Conservation (phyloP, 2,329 filamentous ascomycete species). For the Apiospora phragmitis region DNA sequence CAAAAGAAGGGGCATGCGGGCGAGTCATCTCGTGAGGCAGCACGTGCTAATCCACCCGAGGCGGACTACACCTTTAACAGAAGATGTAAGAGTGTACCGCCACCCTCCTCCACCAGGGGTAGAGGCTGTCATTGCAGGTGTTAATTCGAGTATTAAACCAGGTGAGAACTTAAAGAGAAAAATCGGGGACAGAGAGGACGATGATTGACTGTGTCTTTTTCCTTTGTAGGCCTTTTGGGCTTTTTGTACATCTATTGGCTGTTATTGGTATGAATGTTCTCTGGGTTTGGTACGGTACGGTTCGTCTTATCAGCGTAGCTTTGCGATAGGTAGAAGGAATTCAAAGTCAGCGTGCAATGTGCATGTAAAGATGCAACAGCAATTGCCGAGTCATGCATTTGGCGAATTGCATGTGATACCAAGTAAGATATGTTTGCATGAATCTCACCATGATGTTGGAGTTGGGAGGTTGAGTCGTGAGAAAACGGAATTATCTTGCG, state of each 20-base stretch:
- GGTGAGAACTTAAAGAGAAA: not conserved
- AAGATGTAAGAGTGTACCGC: not conserved
- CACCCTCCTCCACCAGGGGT: not conserved
- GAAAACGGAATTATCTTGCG: not conserved
- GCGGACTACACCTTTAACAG: not conserved
- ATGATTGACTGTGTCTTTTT: not conserved
- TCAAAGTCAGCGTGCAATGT: not conserved
- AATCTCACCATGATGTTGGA: not conserved
- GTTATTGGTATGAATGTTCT: not conserved
- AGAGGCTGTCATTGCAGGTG: not conserved
- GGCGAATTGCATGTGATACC: not conserved
- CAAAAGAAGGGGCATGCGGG: no score
- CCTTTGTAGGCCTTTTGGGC: not conserved
- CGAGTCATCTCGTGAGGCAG: not conserved
- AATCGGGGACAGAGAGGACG: not conserved
- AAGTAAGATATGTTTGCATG: not conserved
- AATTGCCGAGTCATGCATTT: not conserved
- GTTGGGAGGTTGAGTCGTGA: not conserved
- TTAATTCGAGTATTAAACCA: not conserved
- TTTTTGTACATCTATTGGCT: not conserved
- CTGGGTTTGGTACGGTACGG: not conserved
- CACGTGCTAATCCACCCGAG: not conserved
- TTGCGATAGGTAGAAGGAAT: not conserved
- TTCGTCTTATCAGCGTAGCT: not conserved
- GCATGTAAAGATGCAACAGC: not conserved